Evolutionary conservation across 495 filamentous ascomycete species (phyloP), one percentile per base, ranked within the genome.

Genomic region (Penicillium verhagenii): DNA sequence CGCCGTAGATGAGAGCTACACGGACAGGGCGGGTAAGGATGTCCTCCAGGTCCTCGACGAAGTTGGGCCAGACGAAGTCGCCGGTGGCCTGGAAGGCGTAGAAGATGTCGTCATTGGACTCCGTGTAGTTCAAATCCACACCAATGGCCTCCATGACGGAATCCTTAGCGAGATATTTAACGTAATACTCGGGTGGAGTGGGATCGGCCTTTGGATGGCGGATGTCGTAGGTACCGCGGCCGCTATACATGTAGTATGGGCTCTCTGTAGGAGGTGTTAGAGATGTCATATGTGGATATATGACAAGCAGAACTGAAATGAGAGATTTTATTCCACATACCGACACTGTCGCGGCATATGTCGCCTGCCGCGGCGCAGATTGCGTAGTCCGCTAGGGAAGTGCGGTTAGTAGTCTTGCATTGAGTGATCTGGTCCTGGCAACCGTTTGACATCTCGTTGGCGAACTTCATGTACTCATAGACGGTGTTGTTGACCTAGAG

Each of bases 1-100:
- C 82, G 16, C 83, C 88, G 55, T 89, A 90, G 37, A 90, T 75
- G 6, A 91, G 75, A 16, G 83, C 83, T 2, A 92, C 84, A 44
- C 85, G 82, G 58, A 91, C 79, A 4, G 79, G 79, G 13, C 71
- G 71, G n/a, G 78, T 68, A 5, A 87, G 72, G 4, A 86, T 55
- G 31, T 80, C 77, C 6, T 70, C 73, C 13, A 88, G 53, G 37
- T 81, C 77, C 23, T 79, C 74, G 2, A 84, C 57, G 50, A 79
- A 78, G 42, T 79, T 72, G 4, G 72, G 70, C 29, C 68, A 71
- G 16, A 68, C 69, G 52, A 76, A 76, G 59, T 75, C 76, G 33
- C 70, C 71, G 6, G 81, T 84, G 0, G 64, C 53, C 0, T 60
- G 52, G 59, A 90, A 90, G 6, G 72, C 82, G 1, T 58, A 28